These are phyloP conservation scores for Brachypodium distachyon DNA, from an alignment of 202 grass and related monocot species.

Conservation along the genomic window DNA sequence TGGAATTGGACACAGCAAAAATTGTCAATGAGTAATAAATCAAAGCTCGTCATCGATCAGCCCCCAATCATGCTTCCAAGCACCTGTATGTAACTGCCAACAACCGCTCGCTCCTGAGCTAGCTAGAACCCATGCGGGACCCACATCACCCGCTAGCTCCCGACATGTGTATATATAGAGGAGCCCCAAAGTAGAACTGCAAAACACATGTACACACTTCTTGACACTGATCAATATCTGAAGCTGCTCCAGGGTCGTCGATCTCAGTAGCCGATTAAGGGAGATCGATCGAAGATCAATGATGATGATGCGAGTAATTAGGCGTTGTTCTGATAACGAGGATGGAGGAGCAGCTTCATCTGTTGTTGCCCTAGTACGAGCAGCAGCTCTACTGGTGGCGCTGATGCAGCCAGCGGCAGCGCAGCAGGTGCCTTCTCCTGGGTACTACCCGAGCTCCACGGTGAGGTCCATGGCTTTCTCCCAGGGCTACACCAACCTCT, in stretches of 20 bases:
- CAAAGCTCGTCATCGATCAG: neutral
- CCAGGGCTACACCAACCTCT: slow-evolving; percentile 39
- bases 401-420: slow-evolving; percentile 3
- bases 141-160: neutral
- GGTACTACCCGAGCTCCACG: slow-evolving; percentile 48
- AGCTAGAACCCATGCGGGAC: neutral
- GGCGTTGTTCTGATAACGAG: no score
- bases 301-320: neutral
- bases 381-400: no score
- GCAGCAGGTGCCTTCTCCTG: slow-evolving; percentile 56
- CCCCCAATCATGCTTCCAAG: no score
- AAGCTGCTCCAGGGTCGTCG: no score
- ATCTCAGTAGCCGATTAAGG: no score
- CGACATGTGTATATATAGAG: neutral
- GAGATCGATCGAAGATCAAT: no score
- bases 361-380: no score
- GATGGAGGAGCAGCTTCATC: no score
- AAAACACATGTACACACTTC: neutral
- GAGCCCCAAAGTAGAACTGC: neutral
- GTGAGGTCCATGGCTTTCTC: slow-evolving; percentile 44
- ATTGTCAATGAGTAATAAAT: neutral
- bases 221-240: no score
- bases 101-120: neutral
- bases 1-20: no score
- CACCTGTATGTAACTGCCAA: neutral